Percentiles rank a stretch among this genome's conserved stretches.
Conservation (phyloP, 805 yeast genomes). For the Dipodascopsis tothii region DNA sequence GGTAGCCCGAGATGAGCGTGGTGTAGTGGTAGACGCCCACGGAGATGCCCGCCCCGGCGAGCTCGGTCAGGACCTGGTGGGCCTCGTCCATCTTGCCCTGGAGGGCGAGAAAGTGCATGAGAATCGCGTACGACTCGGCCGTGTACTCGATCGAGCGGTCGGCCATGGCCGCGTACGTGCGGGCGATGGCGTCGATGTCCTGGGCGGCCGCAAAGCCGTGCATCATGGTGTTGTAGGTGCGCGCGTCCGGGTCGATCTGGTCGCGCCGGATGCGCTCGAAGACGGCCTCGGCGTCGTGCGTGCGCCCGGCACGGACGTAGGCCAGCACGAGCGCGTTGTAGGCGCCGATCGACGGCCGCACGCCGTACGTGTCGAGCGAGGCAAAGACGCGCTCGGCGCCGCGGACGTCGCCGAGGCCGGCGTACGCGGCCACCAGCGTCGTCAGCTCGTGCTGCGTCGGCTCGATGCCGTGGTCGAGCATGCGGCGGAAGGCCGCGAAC, state of each 20-base stretch:
- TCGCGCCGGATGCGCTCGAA: conserved; percentile 1
- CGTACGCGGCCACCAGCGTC: conserved; percentile 14
- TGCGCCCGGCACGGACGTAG: conserved; percentile 2
- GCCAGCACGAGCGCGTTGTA: conserved; percentile 9
- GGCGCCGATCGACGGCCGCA: conserved; percentile 11
- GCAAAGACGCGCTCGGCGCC: conserved; percentile 9
- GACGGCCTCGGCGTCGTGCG: neutral
- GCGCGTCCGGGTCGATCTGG: conserved; percentile 9
- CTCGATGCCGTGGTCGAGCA: conserved; percentile 5
- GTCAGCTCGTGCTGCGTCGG: conserved; percentile 12
- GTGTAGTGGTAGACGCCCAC: conserved; percentile 17
- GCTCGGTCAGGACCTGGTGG: conserved; percentile 7
- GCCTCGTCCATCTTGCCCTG: conserved; percentile 10
- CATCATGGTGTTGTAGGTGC: conserved; percentile 11
- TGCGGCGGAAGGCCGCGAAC: conserved; percentile 10
- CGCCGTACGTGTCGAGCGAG: conserved; percentile 1
- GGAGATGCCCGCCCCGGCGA: conserved; percentile 6
- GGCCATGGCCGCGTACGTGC: conserved; percentile 9
- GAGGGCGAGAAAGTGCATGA: conserved; percentile 16
- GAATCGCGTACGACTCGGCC: conserved; percentile 6
- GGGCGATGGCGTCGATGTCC: conserved; percentile 7
- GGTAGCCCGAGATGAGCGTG: conserved; percentile 13
- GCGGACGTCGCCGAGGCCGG: conserved; percentile 8
- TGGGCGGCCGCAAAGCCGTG: conserved; percentile 7
- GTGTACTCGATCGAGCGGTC: conserved; percentile 5